Base-by-base conservation (phyloP, 2,329 filamentous ascomycete species). In the Scedosporium apiospermum region DNA sequence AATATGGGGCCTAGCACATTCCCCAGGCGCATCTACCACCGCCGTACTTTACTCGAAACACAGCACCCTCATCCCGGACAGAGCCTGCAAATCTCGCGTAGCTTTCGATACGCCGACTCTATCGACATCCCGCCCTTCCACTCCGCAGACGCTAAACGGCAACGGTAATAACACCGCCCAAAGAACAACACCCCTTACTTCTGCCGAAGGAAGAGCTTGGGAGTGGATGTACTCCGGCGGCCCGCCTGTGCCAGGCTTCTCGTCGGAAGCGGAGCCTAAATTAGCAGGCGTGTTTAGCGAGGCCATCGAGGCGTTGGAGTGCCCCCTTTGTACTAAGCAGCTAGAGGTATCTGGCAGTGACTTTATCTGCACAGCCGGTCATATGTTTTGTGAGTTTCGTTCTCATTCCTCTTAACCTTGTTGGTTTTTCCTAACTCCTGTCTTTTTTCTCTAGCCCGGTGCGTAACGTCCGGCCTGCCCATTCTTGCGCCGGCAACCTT, bases 171-270 rank as follows among this genome's bases (percentile, higher is more conserved):
- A 14, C 10, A 38, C 3, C 9, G 10, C 10, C 34, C 34, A 38
- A 16, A 18, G 57, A 46, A 27, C 66, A 46, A 27, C 66, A 64
- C 60, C 68, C 65, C 70, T 82, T 21, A 81, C 80, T n/a, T 83
- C 82, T 38, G 34, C 34, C 1, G 83, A 86, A 69, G 83, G 77
- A 0, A 72, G 73, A 44, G 74, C 81, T 55, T 85, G 82, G 78
- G 80, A 85, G 65, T 83, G 80, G 77, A 82, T 85, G 78, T 85
- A 86, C 66, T 82, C 81, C 18, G 72, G 73, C n/a, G 80, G 80
- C 0, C 72, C 75, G 0, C 73, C 76, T 1, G 78, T 83, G 2
- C 73, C 76, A 0, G 80, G 78, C 3, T 73, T 77, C 23, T 71
- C 72, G 16, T 58, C 65, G 18, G 67, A 69, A 51, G 65, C 59